Evolutionary conservation across 2,329 filamentous ascomycete species (phyloP), one percentile per base, ranked within the genome.

Genomic region (Arthrobotrys sinensis): DNA sequence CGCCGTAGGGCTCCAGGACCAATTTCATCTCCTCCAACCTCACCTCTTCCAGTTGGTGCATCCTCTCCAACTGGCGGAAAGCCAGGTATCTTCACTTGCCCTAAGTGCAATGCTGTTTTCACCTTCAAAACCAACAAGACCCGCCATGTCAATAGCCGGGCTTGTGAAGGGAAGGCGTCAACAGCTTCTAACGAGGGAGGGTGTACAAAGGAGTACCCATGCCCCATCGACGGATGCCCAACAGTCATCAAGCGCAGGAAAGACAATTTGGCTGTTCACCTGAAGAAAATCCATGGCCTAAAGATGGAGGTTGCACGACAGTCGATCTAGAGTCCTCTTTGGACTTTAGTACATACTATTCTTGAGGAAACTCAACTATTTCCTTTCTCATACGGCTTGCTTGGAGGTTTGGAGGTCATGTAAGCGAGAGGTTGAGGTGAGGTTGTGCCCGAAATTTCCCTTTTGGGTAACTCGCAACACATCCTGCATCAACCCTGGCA

Each of bases 91-190:
- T 78, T 78, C 52, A 72, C 67, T 48, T 78, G 75, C 53, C 75
- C 57, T 14, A 78, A 78, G 32, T 78, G 75, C 75, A 55, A 32
- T 10, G 67, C 75, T 2, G 65, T 71, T 2, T 78, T 78, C 46
- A 78, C 75, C 19, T 78, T 78, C 38, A 78, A 78, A 34, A 78
- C 75, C 12, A 78, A 78, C 19, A 78, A 78, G 63, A 78, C 75
- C 38, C 50, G 75, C 1, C 75, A 78, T 11, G 62, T 78, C 14
- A 78, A 78, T 50, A 78, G 45, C 75, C 75, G 75, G 14, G 75
- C 75, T 10, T 78, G 75, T 34, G 75, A 78, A 28, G 63, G 67
- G 12, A 78, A 71, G 24, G 38, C 19, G 1, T 34, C 43, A 16
- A 38, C 62, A 4, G 21, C 75, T 10, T 14, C 67, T 14, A 45